Conservation (phyloP, 2,329 filamentous ascomycete species). For the Alternaria triticina region DNA sequence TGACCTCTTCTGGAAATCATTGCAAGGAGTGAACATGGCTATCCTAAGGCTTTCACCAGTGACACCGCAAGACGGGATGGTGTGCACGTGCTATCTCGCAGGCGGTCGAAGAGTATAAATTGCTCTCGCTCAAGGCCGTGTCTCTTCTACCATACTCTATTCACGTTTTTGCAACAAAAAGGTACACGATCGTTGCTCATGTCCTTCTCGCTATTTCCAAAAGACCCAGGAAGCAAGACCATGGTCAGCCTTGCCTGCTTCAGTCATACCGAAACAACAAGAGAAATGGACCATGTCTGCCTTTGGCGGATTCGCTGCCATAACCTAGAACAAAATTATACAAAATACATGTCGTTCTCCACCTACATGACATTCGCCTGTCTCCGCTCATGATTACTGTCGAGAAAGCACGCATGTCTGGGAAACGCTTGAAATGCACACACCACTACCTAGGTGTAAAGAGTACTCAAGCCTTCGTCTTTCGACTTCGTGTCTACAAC, state of each 20-base stretch:
- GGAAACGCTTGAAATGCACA: neutral
- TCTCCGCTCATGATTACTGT: neutral
- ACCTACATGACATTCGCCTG: neutral
- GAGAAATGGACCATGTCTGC: neutral
- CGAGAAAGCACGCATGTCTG: neutral
- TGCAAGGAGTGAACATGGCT: neutral
- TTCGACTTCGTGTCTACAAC: neutral
- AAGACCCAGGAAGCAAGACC: accelerated
- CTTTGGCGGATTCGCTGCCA: no score
- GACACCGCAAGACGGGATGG: neutral
- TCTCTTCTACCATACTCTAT: no score
- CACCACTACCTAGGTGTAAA: neutral
- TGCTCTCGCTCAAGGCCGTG: neutral
- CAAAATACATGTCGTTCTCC: neutral
- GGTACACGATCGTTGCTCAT: no score
- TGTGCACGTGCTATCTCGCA: neutral
- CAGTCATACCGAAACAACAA: neutral
- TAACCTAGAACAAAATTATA: no score
- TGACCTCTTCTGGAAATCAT: neutral
- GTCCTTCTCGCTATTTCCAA: neutral
- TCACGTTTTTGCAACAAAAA: no score
- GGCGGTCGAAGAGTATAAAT: neutral
- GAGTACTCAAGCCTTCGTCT: neutral
- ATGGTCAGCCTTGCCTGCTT: neutral
- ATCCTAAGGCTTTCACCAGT: neutral